Percentiles rank a stretch among this genome's conserved stretches.
Evolutionary conservation across 2,329 filamentous ascomycete species (phyloP).

Genomic region (Aspergillus transmontanensis): DNA sequence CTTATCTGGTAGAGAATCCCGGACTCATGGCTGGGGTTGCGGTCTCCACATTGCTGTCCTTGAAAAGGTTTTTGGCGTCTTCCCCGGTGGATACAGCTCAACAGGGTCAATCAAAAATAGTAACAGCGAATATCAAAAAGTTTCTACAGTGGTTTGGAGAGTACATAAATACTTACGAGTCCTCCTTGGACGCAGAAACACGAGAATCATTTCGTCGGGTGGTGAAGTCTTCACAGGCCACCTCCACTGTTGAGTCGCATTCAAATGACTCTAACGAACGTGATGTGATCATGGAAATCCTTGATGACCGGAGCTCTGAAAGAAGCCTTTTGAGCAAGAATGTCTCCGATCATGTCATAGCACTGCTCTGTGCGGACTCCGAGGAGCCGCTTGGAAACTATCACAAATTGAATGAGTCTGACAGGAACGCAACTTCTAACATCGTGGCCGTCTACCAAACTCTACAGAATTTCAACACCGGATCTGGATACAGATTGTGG

Average conservation of each 20-base stretch:
- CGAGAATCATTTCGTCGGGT: conserved; percentile 66
- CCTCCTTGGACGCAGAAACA: conserved; percentile 53
- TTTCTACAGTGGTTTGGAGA: conserved; percentile 80
- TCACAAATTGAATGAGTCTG: conserved; percentile 69
- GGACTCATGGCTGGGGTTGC: conserved; percentile 81
- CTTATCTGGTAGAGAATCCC: conserved; percentile 66
- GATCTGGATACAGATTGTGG: conserved; percentile 77
- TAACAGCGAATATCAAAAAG: conserved; percentile 70
- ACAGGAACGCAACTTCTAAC: conserved; percentile 64
- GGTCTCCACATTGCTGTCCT: conserved; percentile 75
- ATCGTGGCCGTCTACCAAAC: conserved; percentile 75
- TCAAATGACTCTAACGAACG: conserved; percentile 74
- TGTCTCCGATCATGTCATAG: conserved; percentile 51
- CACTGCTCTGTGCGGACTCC: conserved; percentile 72
- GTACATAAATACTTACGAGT: conserved; percentile 67
- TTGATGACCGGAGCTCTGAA: conserved; percentile 69
- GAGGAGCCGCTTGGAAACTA: conserved; percentile 58
- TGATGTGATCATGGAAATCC: conserved; percentile 73
- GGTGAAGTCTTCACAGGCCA: conserved; percentile 67
- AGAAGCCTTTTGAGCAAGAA: conserved; percentile 71
- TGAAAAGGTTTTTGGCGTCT: conserved; percentile 74
- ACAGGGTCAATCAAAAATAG: conserved; percentile 77
- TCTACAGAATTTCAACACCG: conserved; percentile 65
- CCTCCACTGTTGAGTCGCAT: conserved; percentile 70
- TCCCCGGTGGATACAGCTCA: conserved; percentile 80